Evolutionary conservation across 2,329 filamentous ascomycete species (phyloP).

Genomic region (Clarireedia sp.): DNA sequence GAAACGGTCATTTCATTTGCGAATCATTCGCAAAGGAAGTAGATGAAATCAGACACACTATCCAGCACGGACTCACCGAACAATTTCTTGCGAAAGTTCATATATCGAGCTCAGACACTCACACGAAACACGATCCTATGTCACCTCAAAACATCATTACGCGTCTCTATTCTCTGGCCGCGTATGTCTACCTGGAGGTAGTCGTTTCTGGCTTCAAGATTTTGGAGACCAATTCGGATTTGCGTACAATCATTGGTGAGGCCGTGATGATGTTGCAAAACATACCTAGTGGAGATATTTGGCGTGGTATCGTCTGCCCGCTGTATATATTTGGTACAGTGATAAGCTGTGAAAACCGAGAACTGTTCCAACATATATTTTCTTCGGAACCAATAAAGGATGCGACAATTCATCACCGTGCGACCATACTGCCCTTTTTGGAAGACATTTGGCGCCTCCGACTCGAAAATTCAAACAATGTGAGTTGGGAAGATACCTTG

Average conservation of each 20-base stretch:
- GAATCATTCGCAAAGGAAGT: slow-evolving; percentile 11
- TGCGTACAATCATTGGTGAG: slow-evolving; percentile 15
- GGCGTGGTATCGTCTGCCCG: slow-evolving; percentile 20
- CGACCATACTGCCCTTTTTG: slow-evolving; percentile 21
- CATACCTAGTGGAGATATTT: slow-evolving; percentile 11
- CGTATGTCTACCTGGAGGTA: slow-evolving; percentile 23
- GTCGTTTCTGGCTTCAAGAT: slow-evolving; percentile 19
- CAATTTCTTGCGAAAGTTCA: slow-evolving; percentile 12
- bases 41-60: slow-evolving; percentile 16
- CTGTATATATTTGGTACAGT: slow-evolving; percentile 23
- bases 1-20: slow-evolving; percentile 10
- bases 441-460: slow-evolving; percentile 21
- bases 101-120: slow-evolving; percentile 9
- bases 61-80: slow-evolving; percentile 18
- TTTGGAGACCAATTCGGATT: slow-evolving; percentile 1
- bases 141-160: slow-evolving; percentile 15
- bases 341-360: slow-evolving; percentile 18
- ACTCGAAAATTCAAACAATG: slow-evolving; percentile 6
- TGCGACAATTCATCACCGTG: slow-evolving; percentile 22
- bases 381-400: slow-evolving; percentile 21
- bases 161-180: slow-evolving; percentile 18
- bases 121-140: not conserved
- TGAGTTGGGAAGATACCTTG: slow-evolving; percentile 4
- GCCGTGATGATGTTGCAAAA: slow-evolving; percentile 19
- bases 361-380: slow-evolving; percentile 22